phyloP scores from a whole-genome alignment of 139 green algal species.

The Tetraselmis striata region DNA sequence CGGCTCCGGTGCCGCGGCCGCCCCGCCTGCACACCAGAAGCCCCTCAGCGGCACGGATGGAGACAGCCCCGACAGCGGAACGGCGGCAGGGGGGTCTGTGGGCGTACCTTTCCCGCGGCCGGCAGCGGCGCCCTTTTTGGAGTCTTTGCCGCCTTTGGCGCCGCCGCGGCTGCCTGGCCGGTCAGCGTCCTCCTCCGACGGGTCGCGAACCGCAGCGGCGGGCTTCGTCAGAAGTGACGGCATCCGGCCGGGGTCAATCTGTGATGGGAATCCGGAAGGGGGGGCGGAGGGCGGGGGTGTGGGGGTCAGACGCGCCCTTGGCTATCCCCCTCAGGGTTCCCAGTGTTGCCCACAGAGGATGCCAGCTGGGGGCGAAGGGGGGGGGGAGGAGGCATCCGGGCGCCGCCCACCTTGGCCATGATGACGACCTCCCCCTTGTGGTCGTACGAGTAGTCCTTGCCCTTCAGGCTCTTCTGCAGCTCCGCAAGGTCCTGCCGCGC shows the following conservation, averaged over 20 bases:
- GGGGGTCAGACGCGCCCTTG: no score
- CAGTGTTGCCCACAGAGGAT: no score
- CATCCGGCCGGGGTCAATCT: not conserved
- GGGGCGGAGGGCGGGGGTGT: not conserved
- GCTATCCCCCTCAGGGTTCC: no score
- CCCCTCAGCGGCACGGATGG: no score
- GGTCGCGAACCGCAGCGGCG: not conserved
- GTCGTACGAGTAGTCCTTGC: slow-evolving; percentile 53
- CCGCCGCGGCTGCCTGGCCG: no score
- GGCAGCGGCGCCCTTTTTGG: not conserved
- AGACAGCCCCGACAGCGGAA: not conserved
- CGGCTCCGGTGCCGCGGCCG: not conserved
- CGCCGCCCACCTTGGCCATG: not conserved
- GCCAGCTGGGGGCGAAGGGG: no score
- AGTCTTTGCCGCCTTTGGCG: not conserved
- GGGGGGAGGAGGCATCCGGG: no score
- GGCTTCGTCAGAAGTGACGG: not conserved
- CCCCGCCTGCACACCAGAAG: no score
- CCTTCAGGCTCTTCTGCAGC: slow-evolving; percentile 39
- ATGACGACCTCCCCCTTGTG: slow-evolving; percentile 19
- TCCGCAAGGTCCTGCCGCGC: slow-evolving; percentile 19
- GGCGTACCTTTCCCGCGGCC: no score
- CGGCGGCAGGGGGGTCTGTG: not conserved
- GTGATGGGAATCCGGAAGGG: not conserved
- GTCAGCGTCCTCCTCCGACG: not conserved